These are phyloP conservation scores for Arxiozyma telluris DNA, from an alignment of 1,139 yeast genomes.

Conservation along the genomic window DNA sequence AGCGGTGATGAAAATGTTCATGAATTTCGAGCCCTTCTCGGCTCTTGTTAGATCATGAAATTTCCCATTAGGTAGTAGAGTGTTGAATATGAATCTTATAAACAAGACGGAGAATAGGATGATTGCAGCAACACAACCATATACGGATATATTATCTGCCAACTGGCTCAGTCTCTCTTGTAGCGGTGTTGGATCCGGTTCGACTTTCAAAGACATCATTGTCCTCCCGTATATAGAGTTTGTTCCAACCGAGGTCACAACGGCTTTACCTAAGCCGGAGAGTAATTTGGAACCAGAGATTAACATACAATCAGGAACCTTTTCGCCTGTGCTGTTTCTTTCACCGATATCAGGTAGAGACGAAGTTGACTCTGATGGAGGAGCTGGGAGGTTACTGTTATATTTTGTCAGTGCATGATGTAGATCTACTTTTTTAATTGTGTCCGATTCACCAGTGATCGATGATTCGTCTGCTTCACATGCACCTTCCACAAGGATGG, in stretches of 20 bases:
- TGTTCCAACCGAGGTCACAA: slow-evolving; percentile 85
- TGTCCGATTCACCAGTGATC: slow-evolving; percentile 86
- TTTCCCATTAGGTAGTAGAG: slow-evolving; percentile 43
- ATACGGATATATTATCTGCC: slow-evolving; percentile 89
- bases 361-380: slow-evolving; percentile 20
- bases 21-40: slow-evolving; percentile 73
- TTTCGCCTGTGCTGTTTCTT: slow-evolving; percentile 13
- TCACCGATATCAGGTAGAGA: slow-evolving; percentile 39
- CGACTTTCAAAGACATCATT: slow-evolving; percentile 66
- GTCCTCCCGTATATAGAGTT: slow-evolving; percentile 89
- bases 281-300: slow-evolving; percentile 86
- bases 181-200: slow-evolving; percentile 79
- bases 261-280: slow-evolving; percentile 77
- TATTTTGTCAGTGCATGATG: slow-evolving; percentile 36
- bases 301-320: slow-evolving; percentile 38
- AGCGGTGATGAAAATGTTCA: slow-evolving; percentile 82
- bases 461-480: slow-evolving; percentile 90
- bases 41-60: slow-evolving; percentile 45
- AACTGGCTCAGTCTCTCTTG: slow-evolving; percentile 72
- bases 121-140: slow-evolving; percentile 80
- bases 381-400: slow-evolving; percentile 15
- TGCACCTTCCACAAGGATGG: slow-evolving; percentile 60
- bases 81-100: slow-evolving; percentile 62
- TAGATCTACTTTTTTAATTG: slow-evolving; percentile 60
- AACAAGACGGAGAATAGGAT: slow-evolving; percentile 70